Evolutionary conservation across 345 rosid species (phyloP).

Genomic region (Firmiana major): DNA sequence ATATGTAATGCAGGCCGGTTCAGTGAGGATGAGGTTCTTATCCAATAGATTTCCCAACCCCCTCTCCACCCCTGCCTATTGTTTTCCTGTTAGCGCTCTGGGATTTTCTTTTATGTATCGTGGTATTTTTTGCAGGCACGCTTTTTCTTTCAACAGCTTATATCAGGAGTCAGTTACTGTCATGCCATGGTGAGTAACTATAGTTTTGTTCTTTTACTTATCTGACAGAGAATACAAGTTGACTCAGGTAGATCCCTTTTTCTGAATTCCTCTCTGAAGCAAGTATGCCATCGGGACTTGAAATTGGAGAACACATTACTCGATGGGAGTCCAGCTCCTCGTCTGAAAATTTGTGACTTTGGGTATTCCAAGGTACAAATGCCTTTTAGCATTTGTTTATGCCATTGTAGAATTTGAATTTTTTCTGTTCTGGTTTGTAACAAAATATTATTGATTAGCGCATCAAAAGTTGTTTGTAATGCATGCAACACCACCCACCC

Average conservation of each 20-base stretch:
- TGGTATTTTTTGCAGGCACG: conserved; percentile 52
- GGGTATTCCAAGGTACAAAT: conserved; percentile 89
- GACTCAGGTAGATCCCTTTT: conserved; percentile 6
- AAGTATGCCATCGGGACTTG: conserved; percentile 95
- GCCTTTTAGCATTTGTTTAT: not conserved
- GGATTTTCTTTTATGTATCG: not conserved
- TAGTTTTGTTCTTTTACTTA: not conserved
- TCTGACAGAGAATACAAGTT: not conserved
- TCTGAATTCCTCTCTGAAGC: conserved; percentile 37
- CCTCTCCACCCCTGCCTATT: not conserved
- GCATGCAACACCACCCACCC: no score
- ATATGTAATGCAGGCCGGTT: conserved; percentile 76
- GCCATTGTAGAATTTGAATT: not conserved
- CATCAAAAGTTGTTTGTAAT: not conserved
- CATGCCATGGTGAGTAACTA: conserved; percentile 56
- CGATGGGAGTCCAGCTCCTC: conserved; percentile 97
- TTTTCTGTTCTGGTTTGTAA: not conserved
- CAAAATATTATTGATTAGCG: not conserved
- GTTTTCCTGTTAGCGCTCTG: not conserved
- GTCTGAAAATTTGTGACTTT: conserved; percentile 91
- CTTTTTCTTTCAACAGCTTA: conserved; percentile 75
- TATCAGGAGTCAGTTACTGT: conserved; percentile 72
- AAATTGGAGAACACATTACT: conserved; percentile 89
- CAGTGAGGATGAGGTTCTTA: conserved; percentile 69
- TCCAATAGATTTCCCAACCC: not conserved